A percentile compares a stretch with the other conserved stretches of the same genome.
These are phyloP conservation scores for Candolleomyces eurysporus DNA, from an alignment of 768 basidiomycete species.

Conservation along the genomic window DNA sequence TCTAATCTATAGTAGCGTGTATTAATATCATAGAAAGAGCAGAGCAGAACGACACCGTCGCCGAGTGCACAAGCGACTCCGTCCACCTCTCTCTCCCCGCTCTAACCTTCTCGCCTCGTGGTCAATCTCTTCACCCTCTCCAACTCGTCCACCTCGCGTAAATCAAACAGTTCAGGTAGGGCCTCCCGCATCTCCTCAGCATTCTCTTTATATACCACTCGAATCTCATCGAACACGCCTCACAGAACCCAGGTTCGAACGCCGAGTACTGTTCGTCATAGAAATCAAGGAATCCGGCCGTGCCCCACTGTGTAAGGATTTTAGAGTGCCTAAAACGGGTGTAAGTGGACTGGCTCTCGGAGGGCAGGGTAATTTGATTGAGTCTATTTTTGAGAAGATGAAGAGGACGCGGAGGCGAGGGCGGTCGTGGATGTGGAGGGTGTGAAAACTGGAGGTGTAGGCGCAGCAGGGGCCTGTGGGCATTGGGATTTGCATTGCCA, in stretches of 20 bases:
- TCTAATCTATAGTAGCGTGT: too few relatives aligned
- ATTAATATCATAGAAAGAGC: too few relatives aligned
- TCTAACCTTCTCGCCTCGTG: not conserved
- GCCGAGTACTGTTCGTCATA: constrained; percentile 24
- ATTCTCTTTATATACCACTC: constrained; percentile 14
- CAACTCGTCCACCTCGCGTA: constrained; percentile 21
- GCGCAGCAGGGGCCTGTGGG: not conserved
- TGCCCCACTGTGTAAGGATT: constrained; percentile 25
- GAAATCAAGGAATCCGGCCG: constrained; percentile 31
- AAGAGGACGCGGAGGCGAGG: too few relatives aligned
- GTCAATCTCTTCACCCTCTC: constrained; percentile 15
- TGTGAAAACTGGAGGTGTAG: too few relatives aligned
- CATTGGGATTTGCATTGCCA: too few relatives aligned
- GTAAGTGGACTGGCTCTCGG: constrained; percentile 12
- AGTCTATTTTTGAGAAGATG: constrained; percentile 11
- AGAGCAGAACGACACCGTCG: too few relatives aligned
- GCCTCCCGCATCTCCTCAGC: constrained; percentile 29
- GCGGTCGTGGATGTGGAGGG: too few relatives aligned
- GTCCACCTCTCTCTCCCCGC: too few relatives aligned
- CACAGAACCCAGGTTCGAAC: constrained; percentile 22
- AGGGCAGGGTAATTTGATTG: constrained; percentile 12
- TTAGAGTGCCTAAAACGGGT: constrained; percentile 22
- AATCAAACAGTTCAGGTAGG: constrained; percentile 28
- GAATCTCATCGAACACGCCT: constrained; percentile 17
- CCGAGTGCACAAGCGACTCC: too few relatives aligned